phyloP scores from a whole-genome alignment of 208 protist species.

The Trypanosomatidae sp. region DNA sequence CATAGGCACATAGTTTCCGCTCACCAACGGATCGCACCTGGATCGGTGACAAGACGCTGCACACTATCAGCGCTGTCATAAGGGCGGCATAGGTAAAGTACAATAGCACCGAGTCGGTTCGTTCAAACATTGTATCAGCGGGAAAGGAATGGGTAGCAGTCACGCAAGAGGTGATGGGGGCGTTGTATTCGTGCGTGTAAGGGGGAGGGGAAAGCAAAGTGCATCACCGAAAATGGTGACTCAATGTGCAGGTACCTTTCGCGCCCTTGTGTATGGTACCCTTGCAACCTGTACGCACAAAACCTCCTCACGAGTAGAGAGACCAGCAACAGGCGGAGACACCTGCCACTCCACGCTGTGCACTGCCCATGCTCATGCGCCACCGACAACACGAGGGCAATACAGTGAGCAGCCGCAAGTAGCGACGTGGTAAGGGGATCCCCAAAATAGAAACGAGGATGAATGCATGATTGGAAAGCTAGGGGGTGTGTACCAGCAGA shows the following conservation, averaged over 20 bases:
- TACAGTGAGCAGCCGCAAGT: too few relatives aligned
- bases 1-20: constrained; percentile 30
- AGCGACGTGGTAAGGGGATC: neutral
- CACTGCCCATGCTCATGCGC: neutral
- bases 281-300: neutral
- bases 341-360: neutral
- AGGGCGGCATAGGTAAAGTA: constrained; percentile 40
- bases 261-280: neutral
- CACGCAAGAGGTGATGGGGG: neutral
- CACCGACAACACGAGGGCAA: neutral
- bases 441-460: too few relatives aligned
- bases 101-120: constrained; percentile 26
- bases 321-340: neutral
- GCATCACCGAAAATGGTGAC: neutral
- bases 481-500: neutral
- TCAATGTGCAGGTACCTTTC: neutral
- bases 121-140: constrained; percentile 28
- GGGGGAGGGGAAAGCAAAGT: neutral
- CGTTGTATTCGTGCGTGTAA: neutral
- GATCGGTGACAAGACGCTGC: constrained; percentile 46
- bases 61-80: constrained; percentile 44
- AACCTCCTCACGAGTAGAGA: neutral
- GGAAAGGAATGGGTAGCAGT: neutral
- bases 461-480: neutral
- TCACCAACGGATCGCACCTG: constrained; percentile 21